These are phyloP conservation scores for Coniferiporia sulphurascens DNA, from an alignment of 1,284 basidiomycete species.

Conservation along the genomic window DNA sequence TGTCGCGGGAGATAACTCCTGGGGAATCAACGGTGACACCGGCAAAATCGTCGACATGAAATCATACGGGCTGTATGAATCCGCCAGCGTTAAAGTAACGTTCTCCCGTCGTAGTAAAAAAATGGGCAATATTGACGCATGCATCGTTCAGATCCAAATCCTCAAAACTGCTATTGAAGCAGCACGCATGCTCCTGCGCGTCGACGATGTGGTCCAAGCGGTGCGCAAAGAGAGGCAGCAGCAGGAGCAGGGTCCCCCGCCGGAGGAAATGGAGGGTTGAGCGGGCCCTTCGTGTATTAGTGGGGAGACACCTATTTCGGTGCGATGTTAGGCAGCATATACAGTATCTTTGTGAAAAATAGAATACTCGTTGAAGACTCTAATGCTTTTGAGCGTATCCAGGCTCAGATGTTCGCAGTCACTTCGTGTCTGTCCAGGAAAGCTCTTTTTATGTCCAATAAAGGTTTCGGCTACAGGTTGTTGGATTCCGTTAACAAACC, in stretches of 20 bases:
- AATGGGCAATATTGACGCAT: too few species aligned
- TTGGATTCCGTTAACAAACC: too few species aligned
- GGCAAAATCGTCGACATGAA: conserved; percentile 98
- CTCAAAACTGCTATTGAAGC: conserved; percentile 98
- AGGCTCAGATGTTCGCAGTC: background rate
- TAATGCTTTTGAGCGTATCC: background rate
- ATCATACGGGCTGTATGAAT: conserved; percentile 89
- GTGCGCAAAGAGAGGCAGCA: conserved; percentile 64
- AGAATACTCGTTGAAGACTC: background rate
- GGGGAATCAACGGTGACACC: conserved; percentile 93
- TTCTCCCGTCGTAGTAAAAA: background rate
- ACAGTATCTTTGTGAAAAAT: background rate
- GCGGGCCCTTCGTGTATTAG: background rate
- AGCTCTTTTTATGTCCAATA: too few species aligned
- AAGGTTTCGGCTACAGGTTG: too few species aligned
- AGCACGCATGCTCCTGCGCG: conserved; percentile 86
- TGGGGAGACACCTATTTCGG: background rate
- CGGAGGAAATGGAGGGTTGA: conserved; percentile 49
- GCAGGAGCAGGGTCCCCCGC: conserved; percentile 39
- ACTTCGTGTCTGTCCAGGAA: background rate
- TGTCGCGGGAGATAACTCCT: conserved; percentile 84
- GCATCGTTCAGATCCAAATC: conserved; percentile 70
- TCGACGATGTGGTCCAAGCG: conserved; percentile 93
- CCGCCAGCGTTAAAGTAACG: conserved; percentile 86
- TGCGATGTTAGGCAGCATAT: background rate